A percentile compares a stretch with the other conserved stretches of the same genome.
These are phyloP conservation scores for Dryadomyces quercivorus DNA, from an alignment of 2,329 filamentous ascomycete genomes.

Conservation along the genomic window DNA sequence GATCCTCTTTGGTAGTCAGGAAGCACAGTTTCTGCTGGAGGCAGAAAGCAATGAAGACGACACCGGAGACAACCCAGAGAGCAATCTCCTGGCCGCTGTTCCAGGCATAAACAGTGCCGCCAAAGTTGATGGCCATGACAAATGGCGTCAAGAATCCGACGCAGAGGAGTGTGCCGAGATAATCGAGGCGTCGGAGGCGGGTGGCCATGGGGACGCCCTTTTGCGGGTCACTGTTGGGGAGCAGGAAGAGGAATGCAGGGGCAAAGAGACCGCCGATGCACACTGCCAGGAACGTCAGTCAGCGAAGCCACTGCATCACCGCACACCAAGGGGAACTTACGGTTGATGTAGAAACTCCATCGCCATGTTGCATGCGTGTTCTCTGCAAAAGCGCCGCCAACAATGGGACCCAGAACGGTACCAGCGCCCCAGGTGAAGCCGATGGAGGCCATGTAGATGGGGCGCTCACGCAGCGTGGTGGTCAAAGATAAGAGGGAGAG, in stretches of 20 bases:
- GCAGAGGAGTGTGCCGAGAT: conserved; percentile 19
- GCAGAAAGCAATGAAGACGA: conserved; percentile 29
- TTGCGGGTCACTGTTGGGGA: conserved; percentile 20
- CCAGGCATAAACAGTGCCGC: conserved; percentile 38
- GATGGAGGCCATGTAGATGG: conserved; percentile 4
- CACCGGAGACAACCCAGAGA: conserved; percentile 32
- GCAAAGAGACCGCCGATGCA: conserved; percentile 25
- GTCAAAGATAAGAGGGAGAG: not conserved
- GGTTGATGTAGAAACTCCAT: conserved; percentile 38
- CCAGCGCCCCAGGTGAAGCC: conserved; percentile 6
- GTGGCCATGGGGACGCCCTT: conserved; percentile 5
- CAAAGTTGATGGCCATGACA: conserved; percentile 36
- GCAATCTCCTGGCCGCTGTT: conserved; percentile 28
- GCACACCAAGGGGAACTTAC: not conserved
- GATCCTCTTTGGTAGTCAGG: conserved; percentile 27
- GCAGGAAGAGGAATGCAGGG: conserved; percentile 29
- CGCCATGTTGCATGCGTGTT: not conserved
- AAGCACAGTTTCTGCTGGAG: conserved; percentile 33
- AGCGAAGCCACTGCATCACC: no score
- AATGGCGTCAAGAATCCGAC: conserved; percentile 23
- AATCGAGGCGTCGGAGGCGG: conserved; percentile 18
- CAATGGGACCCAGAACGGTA: conserved; percentile 8
- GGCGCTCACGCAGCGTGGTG: conserved; percentile 1
- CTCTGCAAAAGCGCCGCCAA: conserved; percentile 32
- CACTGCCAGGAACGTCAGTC: conserved; percentile 12